Evolutionary conservation across 495 filamentous ascomycete species (phyloP), one percentile per base, ranked within the genome.

Genomic region (Trichoderma gamsii): DNA sequence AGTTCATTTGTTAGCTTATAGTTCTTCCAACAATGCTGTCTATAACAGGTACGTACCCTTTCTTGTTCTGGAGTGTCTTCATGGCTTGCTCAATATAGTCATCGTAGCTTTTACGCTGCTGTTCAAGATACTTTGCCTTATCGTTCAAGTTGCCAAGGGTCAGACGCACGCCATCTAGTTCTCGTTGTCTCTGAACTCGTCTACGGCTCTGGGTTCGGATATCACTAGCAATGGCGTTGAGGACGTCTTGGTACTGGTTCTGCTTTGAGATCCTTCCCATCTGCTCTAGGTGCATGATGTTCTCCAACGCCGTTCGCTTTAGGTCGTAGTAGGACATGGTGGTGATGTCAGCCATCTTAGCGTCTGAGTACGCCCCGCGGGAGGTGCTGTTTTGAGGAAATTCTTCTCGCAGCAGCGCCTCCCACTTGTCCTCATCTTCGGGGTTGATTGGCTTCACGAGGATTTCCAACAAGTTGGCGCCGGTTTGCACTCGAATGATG

Each of bases 1-100:
- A 68, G 59, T 67, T 12, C 12, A 61, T 41, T 41, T 21, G 63
- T 41, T 44, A 44, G 46, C 56, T 23, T 61, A 29, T 32, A 18
- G n/a, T 61, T 4, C 11, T 25, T 15, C 1, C 12, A 25, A 65
- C 21, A 23, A 13, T 25, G 9, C 5, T 25, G 8, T 16, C 29
- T 29, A 38, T 38, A 44, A 64, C n/a, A n/a, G n/a, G n/a, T 8
- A 69, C 78, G 74, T 81, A 85, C 79, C 92, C 93, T 78, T 97
- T 96, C 80, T 97, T 97, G 77, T 90, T 95, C 78, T 98, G 96
- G 64, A 99, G 85, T n/a, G 96, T 98, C 66, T 93, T 84, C 93
- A 99, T 97, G 23, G 95, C 92, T 76, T 97, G 93, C 81, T 99
- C 95, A 73, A 99, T 97, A 75, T 97, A 98, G 78, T 98, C 92